A percentile compares a stretch with the other conserved stretches of the same genome.
These are phyloP conservation scores for Lasiosphaeria ovina DNA, from an alignment of 495 filamentous ascomycete genomes.

Conservation along the genomic window DNA sequence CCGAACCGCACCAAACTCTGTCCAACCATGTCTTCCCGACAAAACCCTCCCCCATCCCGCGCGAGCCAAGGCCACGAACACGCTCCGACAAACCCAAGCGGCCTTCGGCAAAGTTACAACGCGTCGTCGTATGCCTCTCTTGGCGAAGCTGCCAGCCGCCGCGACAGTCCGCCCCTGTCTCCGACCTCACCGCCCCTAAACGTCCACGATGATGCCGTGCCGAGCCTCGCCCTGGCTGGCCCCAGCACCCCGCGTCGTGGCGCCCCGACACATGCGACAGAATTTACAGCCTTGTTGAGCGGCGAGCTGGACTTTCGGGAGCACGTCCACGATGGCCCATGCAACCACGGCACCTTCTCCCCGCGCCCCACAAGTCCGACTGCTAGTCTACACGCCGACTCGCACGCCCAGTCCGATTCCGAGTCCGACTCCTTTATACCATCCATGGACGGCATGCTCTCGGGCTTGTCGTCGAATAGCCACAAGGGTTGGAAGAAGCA, in stretches of 20 bases:
- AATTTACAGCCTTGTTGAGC: slow-evolving; percentile 45
- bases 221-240: slow-evolving; percentile 22
- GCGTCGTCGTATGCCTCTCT: slow-evolving; percentile 32
- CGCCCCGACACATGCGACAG: slow-evolving; percentile 19
- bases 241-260: slow-evolving; percentile 15
- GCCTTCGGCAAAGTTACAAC: slow-evolving; percentile 45
- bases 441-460: slow-evolving; percentile 18
- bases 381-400: slow-evolving; percentile 38
- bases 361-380: slow-evolving; percentile 56
- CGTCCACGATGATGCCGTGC: slow-evolving; percentile 12
- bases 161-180: slow-evolving; percentile 15
- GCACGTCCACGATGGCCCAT: slow-evolving; percentile 49
- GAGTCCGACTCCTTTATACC: slow-evolving; percentile 21
- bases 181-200: slow-evolving; percentile 18
- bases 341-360: slow-evolving; percentile 79
- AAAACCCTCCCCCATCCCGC: slow-evolving; percentile 7
- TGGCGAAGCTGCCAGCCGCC: slow-evolving; percentile 15
- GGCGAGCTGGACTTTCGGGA: slow-evolving; percentile 24
- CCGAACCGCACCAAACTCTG: not conserved
- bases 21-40: slow-evolving; percentile 17
- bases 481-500: slow-evolving; percentile 34
- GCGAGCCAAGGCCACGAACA: slow-evolving; percentile 24
- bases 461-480: slow-evolving; percentile 17
- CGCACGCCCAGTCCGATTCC: slow-evolving; percentile 7
- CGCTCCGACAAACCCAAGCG: slow-evolving; percentile 41